These are phyloP conservation scores for Puccinia coronata DNA, from an alignment of 1,284 basidiomycete genomes.

Conservation along the genomic window DNA sequence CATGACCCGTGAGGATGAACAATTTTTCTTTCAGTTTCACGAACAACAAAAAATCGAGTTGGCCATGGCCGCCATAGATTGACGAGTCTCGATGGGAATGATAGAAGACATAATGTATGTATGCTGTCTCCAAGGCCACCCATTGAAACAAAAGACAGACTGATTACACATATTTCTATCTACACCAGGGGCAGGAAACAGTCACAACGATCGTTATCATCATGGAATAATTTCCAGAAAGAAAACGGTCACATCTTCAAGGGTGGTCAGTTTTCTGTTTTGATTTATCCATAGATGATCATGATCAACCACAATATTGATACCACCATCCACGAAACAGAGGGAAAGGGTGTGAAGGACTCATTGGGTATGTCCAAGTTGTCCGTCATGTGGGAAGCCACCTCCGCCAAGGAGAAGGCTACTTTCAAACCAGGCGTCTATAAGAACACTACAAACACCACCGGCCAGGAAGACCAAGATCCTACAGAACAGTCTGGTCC, in stretches of 20 bases:
- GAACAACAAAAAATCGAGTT: not conserved
- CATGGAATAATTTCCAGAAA: not conserved
- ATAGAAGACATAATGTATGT: constrained; percentile 3
- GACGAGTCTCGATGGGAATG: constrained; percentile 2
- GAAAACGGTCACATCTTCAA: not conserved
- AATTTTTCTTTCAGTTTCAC: not conserved
- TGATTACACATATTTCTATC: not conserved
- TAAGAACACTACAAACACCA: not conserved
- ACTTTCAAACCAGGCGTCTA: not conserved
- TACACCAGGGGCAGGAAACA: constrained; percentile 17
- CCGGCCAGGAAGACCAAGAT: not conserved
- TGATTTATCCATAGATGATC: not conserved
- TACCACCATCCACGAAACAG: not conserved
- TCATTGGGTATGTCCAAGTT: not conserved
- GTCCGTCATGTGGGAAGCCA: not conserved
- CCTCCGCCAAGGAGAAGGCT: not conserved
- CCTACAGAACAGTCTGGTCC: not conserved
- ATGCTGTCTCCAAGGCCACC: not conserved
- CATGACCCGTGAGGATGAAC: not conserved
- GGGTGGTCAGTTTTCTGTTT: not conserved
- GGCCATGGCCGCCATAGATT: not conserved
- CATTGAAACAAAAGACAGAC: not conserved
- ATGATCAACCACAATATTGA: not conserved
- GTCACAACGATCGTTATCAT: not conserved
- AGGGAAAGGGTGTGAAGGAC: not conserved